Evolutionary conservation across 2,329 filamentous ascomycete genomes (phyloP).

Genomic region (Aspergillus pseudonomiae): DNA sequence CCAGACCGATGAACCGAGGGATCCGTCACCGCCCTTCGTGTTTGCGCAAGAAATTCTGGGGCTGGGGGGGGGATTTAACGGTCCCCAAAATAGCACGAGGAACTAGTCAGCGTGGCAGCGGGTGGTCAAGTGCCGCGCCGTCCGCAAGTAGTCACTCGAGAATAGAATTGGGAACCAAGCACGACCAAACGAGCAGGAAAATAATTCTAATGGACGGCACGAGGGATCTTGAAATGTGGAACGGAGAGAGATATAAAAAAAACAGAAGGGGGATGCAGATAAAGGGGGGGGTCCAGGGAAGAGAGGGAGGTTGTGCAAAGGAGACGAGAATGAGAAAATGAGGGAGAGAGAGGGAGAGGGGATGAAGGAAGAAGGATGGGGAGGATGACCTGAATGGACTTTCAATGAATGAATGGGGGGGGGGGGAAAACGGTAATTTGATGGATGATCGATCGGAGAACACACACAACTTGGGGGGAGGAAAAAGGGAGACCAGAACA

Average conservation of each 20-base stretch:
- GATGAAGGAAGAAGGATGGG: slow-evolving; percentile 8
- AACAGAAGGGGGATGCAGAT: slow-evolving; percentile 13
- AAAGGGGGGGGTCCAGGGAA: neutral
- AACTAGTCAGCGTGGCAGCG: slow-evolving; percentile 21
- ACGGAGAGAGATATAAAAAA: neutral
- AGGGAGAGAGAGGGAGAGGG: slow-evolving; percentile 6
- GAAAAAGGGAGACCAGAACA: neutral
- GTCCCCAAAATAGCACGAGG: slow-evolving; percentile 33
- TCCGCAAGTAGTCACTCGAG: slow-evolving; percentile 10
- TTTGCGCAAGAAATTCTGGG: slow-evolving; percentile 33
- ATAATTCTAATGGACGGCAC: slow-evolving; percentile 13
- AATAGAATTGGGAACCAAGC: slow-evolving; percentile 7
- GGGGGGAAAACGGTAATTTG: neutral
- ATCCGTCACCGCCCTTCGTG: slow-evolving; percentile 37
- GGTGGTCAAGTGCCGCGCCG: slow-evolving; percentile 23
- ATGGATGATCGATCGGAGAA: slow-evolving; percentile 4
- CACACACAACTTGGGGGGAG: neutral
- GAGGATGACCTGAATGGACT: neutral
- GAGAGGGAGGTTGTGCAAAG: slow-evolving; percentile 6
- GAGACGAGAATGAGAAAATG: neutral
- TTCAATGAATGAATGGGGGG: neutral
- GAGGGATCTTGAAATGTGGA: neutral
- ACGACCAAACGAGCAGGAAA: slow-evolving; percentile 2
- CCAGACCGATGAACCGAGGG: slow-evolving; percentile 13
- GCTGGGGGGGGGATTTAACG: slow-evolving; percentile 25